Base-by-base conservation (phyloP, 257 asterid genomes). In the Anisodus tanguticus region DNA sequence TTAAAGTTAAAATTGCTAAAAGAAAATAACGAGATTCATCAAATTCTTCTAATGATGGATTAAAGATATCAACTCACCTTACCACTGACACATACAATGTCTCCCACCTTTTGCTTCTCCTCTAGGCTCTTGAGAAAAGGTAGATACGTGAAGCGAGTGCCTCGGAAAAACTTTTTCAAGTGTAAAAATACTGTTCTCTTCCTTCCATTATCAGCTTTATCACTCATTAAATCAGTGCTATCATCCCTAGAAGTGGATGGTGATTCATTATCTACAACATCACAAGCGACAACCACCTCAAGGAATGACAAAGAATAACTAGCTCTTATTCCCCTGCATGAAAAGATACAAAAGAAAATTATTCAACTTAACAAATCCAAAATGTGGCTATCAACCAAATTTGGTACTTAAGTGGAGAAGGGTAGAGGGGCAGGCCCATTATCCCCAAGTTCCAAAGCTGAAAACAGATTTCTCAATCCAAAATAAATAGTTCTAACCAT, bases 151-250 rank as follows among this genome's bases (percentile, higher is more conserved):
- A 94, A 96, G 80, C 99, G 99, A 59, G 94, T 83, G 60, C 99
- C 99, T 80, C 99, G 97, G 74, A 94, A 96, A 90, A 92, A 96
- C 82, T 92, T 93, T 91, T 96, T 96, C 91, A 96, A 92, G 91
- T 96, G 98, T 90, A 96, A 85, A 85, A 86, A 88, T 66, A 94
- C 86, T 37, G 91, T 92, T 84, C 90, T 91, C 74, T 83, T 89
- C 85, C 82, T 87, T 67, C 80, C 87, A 64, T 63, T 86, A 72
- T 89, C 92, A 76, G 83, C 85, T 84, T 84, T 90, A 79, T 88
- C 92, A 60, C 82, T 84, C 60, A 88, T 55, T 79, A 90, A 87
- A 70, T 86, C 90, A 62, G 97, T 54, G 49, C 58, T 64, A 26
- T 4, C 67, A 82, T 37, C 62, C 79, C 26, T 49, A 63, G 84